A percentile compares a stretch with the other conserved stretches of the same genome.
Conservation (phyloP, 1,139 yeast species). For the Candida dubliniensis region DNA sequence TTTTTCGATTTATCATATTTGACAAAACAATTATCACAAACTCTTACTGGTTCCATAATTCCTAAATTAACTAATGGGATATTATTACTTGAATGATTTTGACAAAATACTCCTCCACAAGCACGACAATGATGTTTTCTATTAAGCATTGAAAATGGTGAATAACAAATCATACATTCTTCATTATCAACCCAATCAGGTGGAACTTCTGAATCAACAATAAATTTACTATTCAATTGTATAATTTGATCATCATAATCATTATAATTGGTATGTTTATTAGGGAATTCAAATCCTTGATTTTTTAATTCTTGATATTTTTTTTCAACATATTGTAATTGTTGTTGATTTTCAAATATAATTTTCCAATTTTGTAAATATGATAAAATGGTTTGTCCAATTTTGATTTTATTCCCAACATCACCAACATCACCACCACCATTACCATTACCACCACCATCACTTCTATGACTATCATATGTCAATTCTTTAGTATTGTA, state of each 20-base stretch:
- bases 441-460: conserved; percentile 33
- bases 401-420: conserved; percentile 52
- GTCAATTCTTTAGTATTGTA: conserved; percentile 34
- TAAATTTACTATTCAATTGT: conserved; percentile 49
- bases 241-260: conserved; percentile 22
- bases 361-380: conserved; percentile 76
- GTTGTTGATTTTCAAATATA: conserved; percentile 70
- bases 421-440: conserved; percentile 34
- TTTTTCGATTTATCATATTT: conserved; percentile 34
- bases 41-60: conserved; percentile 84
- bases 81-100: conserved; percentile 71
- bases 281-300: conserved; percentile 71
- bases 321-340: conserved; percentile 63
- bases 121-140: conserved; percentile 96
- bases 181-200: conserved; percentile 98
- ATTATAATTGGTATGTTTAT: conserved; percentile 37
- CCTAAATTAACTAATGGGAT: conserved; percentile 82
- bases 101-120: conserved; percentile 95
- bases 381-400: conserved; percentile 59
- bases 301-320: conserved; percentile 58
- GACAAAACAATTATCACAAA: conserved; percentile 85
- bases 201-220: conserved; percentile 82
- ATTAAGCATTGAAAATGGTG: conserved; percentile 73
- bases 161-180: conserved; percentile 92
- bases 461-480: conserved; percentile 38